Evolutionary conservation across 371 early-diverging fungal species (phyloP), one percentile per base, ranked within the genome.

Genomic region (Mucor sp.): DNA sequence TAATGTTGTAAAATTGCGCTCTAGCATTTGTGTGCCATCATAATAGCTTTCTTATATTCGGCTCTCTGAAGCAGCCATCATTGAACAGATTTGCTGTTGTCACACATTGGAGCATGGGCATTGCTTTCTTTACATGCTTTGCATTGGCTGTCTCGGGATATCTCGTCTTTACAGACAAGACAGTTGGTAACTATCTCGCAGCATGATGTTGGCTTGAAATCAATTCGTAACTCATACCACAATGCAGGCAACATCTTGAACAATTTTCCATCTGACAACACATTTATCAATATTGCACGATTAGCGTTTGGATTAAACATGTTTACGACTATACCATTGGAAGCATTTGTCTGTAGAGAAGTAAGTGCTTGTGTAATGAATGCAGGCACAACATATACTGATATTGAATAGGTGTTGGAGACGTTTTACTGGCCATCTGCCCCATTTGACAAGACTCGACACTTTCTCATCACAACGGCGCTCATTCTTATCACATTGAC

Each of bases 11-110:
- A 48, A 17, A 47, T 12, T 19, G 60, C n/a, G n/a, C n/a, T 30
- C 1, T 67, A 89, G 90, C 94, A 1, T 92, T 93, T 77, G 94
- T 94, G 15, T 94, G 93, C 66, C 93, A 94, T 71, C 94, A 94
- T 75, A 94, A 92, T 74, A 89, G 89, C 37, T 91, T 94, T 64
- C 72, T 92, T 65, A 94, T 93, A 43, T 91, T 90, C 76, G 91
- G 89, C 17, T 88, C 94, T 1, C 73, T 94, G 55, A 83, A 87
- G 44, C 89, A 88, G 60, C 94, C 93, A 1, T 80, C 84, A 35
- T 67, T 93, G 25, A 89, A 92, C 65, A 88, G 93, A 23, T 91
- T 91, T 74, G 90, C 87, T 32, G 72, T 77, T 1, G 91, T 93
- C 4, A 89, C 92, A 0, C 93, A 91, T 71, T 82, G 89, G 71